Evolutionary conservation across 2,329 filamentous ascomycete genomes (phyloP), one percentile per base, ranked within the genome.

Genomic region (Colletotrichum shisoi): DNA sequence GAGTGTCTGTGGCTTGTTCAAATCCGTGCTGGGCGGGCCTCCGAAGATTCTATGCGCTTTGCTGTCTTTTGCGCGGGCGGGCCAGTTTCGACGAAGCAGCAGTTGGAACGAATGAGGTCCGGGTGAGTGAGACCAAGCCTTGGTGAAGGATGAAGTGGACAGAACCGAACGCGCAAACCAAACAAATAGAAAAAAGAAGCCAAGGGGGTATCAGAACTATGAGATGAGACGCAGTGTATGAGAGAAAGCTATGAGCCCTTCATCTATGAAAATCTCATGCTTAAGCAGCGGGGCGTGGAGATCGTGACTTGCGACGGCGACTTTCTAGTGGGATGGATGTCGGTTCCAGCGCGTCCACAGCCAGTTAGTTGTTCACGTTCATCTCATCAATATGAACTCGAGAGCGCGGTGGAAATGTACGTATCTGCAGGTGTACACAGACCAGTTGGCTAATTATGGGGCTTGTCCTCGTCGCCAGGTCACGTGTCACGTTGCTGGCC

Each of bases 401-500:
- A 39, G 48, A 37, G 54, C 61, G 64, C 64, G 61, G 39, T 49
- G 54, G 37, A 49, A 64, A 31, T 54, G 48, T 59, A 63, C 52
- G 60, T 67, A 34, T 7, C 31, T 34, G 31, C 31, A 7, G 31
- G 7, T 34, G 31, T 34, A 63, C 52, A 61, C 39, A 24, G 39
- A 13, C 58, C 46, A 53, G 9, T 9, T 34, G 19, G 4, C 27
- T 27, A 45, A 17, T 57, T 46, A 24, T 31, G 56, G 42, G 56
- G 27, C 49, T 6, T 19, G 12, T 21, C n/a, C 7, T 15, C 4
- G 12, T 31, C 56, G 19, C 56, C 56, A 57, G 27, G 40, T 57
- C 56, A 57, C 56, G 56, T 57, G 56, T 21, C 4, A 12, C 5
- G 4, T 9, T 2, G 12, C 37, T 37, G 24, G 21, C 12, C 2